phyloP scores from a whole-genome alignment of 2,329 filamentous ascomycete genomes.

The Escovopsis sp. region DNA sequence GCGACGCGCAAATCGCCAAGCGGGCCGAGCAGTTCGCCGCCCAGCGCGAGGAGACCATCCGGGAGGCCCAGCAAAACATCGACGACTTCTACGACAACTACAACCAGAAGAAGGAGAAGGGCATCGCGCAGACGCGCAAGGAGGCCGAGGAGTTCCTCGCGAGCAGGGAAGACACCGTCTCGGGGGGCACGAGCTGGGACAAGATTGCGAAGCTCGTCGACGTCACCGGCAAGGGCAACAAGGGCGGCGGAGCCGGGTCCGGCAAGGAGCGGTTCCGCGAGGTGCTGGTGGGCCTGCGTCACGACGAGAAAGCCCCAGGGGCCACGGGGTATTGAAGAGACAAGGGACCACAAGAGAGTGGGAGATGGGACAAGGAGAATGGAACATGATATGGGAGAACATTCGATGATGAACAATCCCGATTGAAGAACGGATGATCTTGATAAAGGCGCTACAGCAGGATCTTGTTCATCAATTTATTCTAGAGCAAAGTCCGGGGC shows the following conservation, averaged over 20 bases:
- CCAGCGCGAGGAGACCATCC: constrained; percentile 72
- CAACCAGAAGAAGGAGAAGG: constrained; percentile 95
- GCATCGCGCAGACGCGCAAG: constrained; percentile 69
- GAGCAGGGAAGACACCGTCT: constrained; percentile 79
- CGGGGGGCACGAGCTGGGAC: constrained; percentile 95
- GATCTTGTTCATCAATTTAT: constrained; percentile 12
- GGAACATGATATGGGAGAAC: too few species aligned
- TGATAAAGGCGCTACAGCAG: too few species aligned
- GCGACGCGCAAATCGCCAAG: constrained; percentile 68
- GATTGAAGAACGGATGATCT: too few species aligned
- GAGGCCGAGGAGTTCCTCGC: constrained; percentile 89
- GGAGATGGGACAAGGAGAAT: too few species aligned
- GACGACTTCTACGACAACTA: constrained; percentile 99
- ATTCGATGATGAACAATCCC: too few species aligned
- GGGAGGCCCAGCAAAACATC: constrained; percentile 84
- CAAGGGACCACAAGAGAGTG: too few species aligned
- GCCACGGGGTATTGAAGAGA: constrained; percentile 41
- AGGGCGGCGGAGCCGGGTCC: constrained; percentile 74
- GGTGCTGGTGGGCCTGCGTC: constrained; percentile 69
- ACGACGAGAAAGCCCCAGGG: constrained; percentile 75
- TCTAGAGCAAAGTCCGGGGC: constrained; percentile 5
- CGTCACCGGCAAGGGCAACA: constrained; percentile 79
- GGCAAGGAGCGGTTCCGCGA: constrained; percentile 96
- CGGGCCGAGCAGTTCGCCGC: constrained; percentile 69
- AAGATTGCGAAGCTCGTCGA: constrained; percentile 96